Conservation (phyloP, 73 alveolate genomes). For the Paramecium caudatum region DNA sequence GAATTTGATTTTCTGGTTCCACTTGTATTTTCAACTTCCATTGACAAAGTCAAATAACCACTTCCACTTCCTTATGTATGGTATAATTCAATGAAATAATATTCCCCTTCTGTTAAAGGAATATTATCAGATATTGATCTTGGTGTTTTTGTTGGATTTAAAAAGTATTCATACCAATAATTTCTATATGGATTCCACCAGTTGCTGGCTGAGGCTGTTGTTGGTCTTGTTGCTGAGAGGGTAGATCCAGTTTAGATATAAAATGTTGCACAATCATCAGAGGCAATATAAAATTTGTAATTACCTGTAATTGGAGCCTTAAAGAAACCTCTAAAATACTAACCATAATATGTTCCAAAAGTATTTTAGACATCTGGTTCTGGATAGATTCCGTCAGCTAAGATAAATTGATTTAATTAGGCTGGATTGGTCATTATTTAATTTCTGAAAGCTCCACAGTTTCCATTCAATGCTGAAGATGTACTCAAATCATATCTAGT, state of each 20-base stretch:
- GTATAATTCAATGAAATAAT: background rate
- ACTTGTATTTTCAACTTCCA: conserved; percentile 18
- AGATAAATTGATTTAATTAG: background rate
- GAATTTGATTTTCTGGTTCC: conserved; percentile 12
- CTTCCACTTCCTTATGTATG: background rate
- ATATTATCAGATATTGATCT: conserved; percentile 11
- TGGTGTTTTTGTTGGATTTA: background rate
- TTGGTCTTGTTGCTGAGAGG: background rate
- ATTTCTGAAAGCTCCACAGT: background rate
- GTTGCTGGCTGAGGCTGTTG: background rate
- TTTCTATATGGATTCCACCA: conserved; percentile 24
- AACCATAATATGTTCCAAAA: conserved; percentile 41
- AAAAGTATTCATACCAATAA: conserved; percentile 51
- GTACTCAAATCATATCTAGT: conserved; percentile 20
- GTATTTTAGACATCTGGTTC: conserved; percentile 47
- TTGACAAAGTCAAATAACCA: conserved; percentile 22
- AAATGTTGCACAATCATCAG: conserved; percentile 58
- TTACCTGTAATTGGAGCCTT: conserved; percentile 57
- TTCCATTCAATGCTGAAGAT: conserved; percentile 8
- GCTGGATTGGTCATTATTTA: background rate
- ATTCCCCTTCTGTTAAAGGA: background rate
- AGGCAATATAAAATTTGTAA: conserved; percentile 39
- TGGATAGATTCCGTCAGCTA: conserved; percentile 49
- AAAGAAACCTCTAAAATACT: conserved; percentile 54
- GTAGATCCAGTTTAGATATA: conserved; percentile 4